Evolutionary conservation across 495 filamentous ascomycete species (phyloP), one percentile per base, ranked within the genome.

Genomic region (Penicillium crystallinum): DNA sequence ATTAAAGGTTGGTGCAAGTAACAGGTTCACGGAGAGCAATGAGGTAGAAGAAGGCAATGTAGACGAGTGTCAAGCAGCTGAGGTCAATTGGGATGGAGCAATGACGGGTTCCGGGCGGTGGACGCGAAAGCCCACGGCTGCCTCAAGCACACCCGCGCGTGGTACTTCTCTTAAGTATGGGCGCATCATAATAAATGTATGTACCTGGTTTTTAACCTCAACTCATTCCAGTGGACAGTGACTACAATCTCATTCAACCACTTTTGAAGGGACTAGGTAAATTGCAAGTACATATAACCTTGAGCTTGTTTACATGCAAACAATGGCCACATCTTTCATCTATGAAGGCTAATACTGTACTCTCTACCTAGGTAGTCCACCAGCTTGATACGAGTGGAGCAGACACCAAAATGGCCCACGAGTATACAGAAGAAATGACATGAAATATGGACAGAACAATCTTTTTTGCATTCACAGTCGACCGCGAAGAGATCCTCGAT

Each of bases 381-480:
- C 23, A 27, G 23, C 6, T n/a, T 22, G 3, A 23, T 22, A 40
- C 10, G 11, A 31, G 8, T 31, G 5, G 2, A 31, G 29, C 6
- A 31, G 29, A 31, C 5, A 4, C 29, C 11, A 31, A 31, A 9
- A 29, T 29, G 25, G 8, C 29, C 29, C 29, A 40, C 12, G 12
- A 40, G 38, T 23, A 42, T 42, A 43, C 40, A 43, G 44, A 46
- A 27, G 40, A 46, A 44, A 42, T 50, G 19, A 30, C 53, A 42
- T 35, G 4, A 52, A 68, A 58, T 71, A 73, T 73, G 49, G 59
- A 73, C 68, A 69, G 17, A 68, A 68, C 67, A 67, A 64, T 66
- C 56, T 63, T 63, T 64, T 63, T 65, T 67, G 62, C 64, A 66
- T 65, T 62, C 68, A 68, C 65, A 63, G 60, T 57, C 52, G 58